Evolutionary conservation across 306 rosid genomes (phyloP), one percentile per base, ranked within the genome.

Genomic region (Corylus avellana): DNA sequence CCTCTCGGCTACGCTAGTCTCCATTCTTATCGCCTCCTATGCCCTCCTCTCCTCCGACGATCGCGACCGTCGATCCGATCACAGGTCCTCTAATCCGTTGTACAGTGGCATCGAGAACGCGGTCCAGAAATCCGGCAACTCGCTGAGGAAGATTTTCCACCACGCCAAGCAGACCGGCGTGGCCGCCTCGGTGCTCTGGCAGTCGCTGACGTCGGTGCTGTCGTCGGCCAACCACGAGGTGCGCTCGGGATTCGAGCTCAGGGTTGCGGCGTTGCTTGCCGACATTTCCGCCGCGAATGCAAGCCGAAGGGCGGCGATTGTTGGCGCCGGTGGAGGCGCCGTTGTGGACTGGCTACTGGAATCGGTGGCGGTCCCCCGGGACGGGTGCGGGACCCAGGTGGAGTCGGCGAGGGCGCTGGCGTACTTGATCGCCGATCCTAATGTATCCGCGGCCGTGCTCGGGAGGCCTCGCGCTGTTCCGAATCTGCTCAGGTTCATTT

Each of bases 331-430:
- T 3, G 90, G 94, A 0, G 99, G 99, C 16, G 98, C 91, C 37
- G 99, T 95, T 5, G 92, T 93, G 17, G 99, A 95, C 77, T 95
- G 99, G 99, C 79, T 95, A 75, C 89, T 95, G 10, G 96, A 91
- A 66, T 91, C 99, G 63, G 98, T 93, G 59, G 89, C 99, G n/a
- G 90, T 82, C 39, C 88, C 86, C 12, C 85, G 87, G 72, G 91
- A 92, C 25, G 96, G 89, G 13, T 82, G 79, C 25, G 94, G 92
- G 59, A 83, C 92, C 18, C 99, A 95, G 87, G 94, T 93, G 13
- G 99, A 95, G 88, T 86, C 97, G 12, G 97, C 99, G 8, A 95
- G 99, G 57, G 99, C 99, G 53, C 89, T 95, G 17, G 93, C 99
- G 7, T 91, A 90, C 87, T 85, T 95, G 86, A 90, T 95, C 56